Evolutionary conservation across 495 filamentous ascomycete species (phyloP).

Genomic region (Penicillium waksmanii): DNA sequence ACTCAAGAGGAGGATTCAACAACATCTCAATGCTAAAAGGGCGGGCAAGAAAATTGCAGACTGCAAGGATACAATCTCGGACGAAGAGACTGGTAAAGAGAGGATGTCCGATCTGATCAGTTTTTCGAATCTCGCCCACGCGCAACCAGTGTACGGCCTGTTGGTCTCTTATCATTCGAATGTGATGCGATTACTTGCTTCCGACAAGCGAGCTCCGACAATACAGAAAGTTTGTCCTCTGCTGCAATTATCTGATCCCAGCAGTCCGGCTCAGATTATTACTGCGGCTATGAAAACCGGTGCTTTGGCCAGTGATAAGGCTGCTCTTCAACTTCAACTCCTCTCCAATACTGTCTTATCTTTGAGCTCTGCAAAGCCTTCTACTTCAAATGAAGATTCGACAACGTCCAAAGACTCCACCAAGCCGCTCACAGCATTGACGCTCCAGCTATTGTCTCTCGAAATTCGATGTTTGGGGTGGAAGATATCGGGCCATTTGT

Average conservation of each 20-base stretch:
- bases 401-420: slow-evolving; percentile 48
- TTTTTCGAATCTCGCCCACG: slow-evolving; percentile 51
- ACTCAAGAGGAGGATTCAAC: slow-evolving; percentile 66
- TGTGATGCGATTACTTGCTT: slow-evolving; percentile 52
- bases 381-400: slow-evolving; percentile 42
- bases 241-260: slow-evolving; percentile 45
- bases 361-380: slow-evolving; percentile 51
- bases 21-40: slow-evolving; percentile 33
- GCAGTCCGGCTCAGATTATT: slow-evolving; percentile 71
- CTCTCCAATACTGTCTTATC: slow-evolving; percentile 69
- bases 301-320: slow-evolving; percentile 56
- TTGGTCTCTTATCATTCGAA: slow-evolving; percentile 49
- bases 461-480: slow-evolving; percentile 69
- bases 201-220: slow-evolving; percentile 47
- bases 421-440: slow-evolving; percentile 62
- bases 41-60: slow-evolving; percentile 27
- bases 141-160: slow-evolving; percentile 39
- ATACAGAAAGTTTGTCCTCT: slow-evolving; percentile 51
- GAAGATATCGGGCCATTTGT: slow-evolving; percentile 70
- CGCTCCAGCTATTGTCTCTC: slow-evolving; percentile 69
- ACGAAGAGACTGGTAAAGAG: slow-evolving; percentile 43
- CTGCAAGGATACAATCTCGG: slow-evolving; percentile 22
- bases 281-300: slow-evolving; percentile 49
- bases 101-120: slow-evolving; percentile 65
- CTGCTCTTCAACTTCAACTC: slow-evolving; percentile 69